phyloP scores from a whole-genome alignment of 345 rosid genomes.

The Cochlearia excelsa region DNA sequence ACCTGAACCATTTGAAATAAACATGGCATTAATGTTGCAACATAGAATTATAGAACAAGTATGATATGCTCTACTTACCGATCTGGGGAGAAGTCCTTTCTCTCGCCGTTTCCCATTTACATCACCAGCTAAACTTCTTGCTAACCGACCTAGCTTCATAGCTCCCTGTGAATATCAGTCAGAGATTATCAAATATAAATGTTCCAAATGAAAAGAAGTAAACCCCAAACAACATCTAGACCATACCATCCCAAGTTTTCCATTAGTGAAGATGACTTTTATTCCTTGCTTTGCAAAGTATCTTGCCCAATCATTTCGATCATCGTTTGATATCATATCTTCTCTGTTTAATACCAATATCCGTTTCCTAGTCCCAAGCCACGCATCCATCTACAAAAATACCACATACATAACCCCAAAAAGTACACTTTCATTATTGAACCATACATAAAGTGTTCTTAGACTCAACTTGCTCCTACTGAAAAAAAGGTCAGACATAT shows the following conservation, averaged over 20 bases:
- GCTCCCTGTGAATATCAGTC: slow-evolving; percentile 54
- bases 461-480: slow-evolving; percentile 1
- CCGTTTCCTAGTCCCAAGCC: slow-evolving; percentile 93
- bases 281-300: slow-evolving; percentile 77
- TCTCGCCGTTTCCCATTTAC: slow-evolving; percentile 80
- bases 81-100: slow-evolving; percentile 85
- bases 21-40: not conserved
- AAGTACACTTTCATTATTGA: slow-evolving; percentile 2
- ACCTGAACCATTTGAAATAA: slow-evolving; percentile 43
- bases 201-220: not conserved
- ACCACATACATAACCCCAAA: slow-evolving; percentile 9
- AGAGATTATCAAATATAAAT: slow-evolving; percentile 14
- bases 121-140: slow-evolving; percentile 64
- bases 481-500: not conserved
- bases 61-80: slow-evolving; percentile 44
- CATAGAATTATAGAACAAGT: not conserved
- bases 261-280: slow-evolving; percentile 73
- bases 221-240: not conserved
- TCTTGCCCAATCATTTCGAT: slow-evolving; percentile 91
- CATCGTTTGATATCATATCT: slow-evolving; percentile 85
- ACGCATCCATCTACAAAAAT: slow-evolving; percentile 66
- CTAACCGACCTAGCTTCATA: slow-evolving; percentile 70
- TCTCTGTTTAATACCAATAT: slow-evolving; percentile 85
- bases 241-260: slow-evolving; percentile 75
- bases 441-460: not conserved